A percentile compares a stretch with the other conserved stretches of the same genome.
phyloP scores from a whole-genome alignment of 306 rosid species.

The Herpetospermum pedunculosum region DNA sequence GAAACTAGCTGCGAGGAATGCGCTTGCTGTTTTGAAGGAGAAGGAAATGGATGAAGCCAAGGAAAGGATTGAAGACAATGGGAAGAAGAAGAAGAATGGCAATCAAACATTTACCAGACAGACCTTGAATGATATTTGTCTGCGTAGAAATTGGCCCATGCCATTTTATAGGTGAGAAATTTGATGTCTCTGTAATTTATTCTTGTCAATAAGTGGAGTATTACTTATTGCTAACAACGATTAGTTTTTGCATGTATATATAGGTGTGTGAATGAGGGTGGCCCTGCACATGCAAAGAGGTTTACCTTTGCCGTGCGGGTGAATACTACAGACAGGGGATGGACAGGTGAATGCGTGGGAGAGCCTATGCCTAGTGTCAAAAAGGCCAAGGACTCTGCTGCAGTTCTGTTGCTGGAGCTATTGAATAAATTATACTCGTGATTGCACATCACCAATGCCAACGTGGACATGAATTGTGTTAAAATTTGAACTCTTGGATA shows the following conservation, averaged over 20 bases:
- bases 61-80: conserved; percentile 43
- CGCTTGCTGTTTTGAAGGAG: conserved; percentile 79
- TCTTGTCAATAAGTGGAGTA: neutral
- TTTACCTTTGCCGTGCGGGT: conserved; percentile 90
- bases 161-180: conserved; percentile 59
- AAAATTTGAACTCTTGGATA: neutral
- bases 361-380: conserved; percentile 99
- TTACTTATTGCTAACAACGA: neutral
- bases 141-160: conserved; percentile 97
- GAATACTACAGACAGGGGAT: conserved; percentile 75
- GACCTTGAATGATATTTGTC: conserved; percentile 81
- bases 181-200: neutral
- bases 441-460: conserved; percentile 13
- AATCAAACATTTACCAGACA: conserved; percentile 89
- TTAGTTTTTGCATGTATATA: conserved; percentile 16
- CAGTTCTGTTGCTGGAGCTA: conserved; percentile 82
- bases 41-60: conserved; percentile 60
- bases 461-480: neutral
- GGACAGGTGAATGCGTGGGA: conserved; percentile 92
- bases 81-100: conserved; percentile 62
- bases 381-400: conserved; percentile 96
- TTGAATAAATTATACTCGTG: conserved; percentile 59
- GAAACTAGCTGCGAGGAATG: conserved; percentile 94
- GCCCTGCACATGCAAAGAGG: conserved; percentile 98
- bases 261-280: conserved; percentile 95